Percentiles rank a stretch among this genome's conserved stretches.
phyloP scores from a whole-genome alignment of 305 asterid genomes.

The Fraxinus platypoda region DNA sequence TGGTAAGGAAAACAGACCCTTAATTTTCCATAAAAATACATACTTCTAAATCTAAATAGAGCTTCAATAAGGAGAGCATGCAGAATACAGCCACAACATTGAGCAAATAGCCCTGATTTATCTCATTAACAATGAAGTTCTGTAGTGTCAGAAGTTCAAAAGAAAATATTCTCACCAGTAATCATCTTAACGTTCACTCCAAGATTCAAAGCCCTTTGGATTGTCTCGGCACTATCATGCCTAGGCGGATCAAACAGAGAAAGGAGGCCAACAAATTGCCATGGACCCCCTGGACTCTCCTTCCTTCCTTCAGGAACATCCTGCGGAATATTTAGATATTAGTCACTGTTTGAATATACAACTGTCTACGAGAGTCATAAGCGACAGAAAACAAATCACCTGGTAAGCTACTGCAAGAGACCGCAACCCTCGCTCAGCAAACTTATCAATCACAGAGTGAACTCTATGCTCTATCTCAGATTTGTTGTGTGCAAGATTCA shows the following conservation, averaged over 20 bases:
- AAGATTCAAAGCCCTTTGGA: constrained; percentile 68
- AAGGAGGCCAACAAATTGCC: constrained; percentile 76
- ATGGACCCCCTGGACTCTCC: constrained; percentile 79
- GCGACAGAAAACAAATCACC: constrained; percentile 34
- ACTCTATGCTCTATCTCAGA: constrained; percentile 67
- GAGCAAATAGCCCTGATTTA: neutral
- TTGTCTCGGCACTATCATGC: constrained; percentile 80
- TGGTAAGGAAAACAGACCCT: too few species aligned
- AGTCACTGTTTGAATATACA: constrained; percentile 11
- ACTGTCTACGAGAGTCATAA: neutral
- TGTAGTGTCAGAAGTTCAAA: neutral
- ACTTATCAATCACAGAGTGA: constrained; percentile 58
- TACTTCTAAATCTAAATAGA: neutral
- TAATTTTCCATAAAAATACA: neutral
- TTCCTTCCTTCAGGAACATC: constrained; percentile 76
- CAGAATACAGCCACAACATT: neutral
- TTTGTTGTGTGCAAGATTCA: constrained; percentile 57
- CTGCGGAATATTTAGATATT: constrained; percentile 33
- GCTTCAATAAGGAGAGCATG: neutral
- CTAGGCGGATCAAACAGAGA: constrained; percentile 87
- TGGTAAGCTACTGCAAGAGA: constrained; percentile 78
- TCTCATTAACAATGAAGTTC: neutral
- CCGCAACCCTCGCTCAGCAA: constrained; percentile 69
- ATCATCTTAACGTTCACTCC: constrained; percentile 89
- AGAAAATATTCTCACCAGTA: constrained; percentile 50